A percentile compares a stretch with the other conserved stretches of the same genome.
Evolutionary conservation across 169 alveolate species (phyloP).

Genomic region (Plasmodium relictum): DNA sequence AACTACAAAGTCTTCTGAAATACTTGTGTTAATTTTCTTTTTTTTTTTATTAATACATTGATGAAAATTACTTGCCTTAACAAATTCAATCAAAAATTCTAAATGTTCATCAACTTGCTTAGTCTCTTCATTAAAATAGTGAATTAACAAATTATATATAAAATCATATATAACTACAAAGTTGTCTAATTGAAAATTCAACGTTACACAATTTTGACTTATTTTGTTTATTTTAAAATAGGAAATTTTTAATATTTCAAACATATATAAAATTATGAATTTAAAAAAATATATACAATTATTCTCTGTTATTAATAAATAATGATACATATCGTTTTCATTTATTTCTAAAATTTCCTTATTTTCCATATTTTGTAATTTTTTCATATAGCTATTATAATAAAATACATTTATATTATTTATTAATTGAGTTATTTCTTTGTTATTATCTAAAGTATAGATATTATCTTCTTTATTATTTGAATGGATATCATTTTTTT

Average conservation of each 20-base stretch:
- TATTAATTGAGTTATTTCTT: slow-evolving; percentile 1
- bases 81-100: slow-evolving; percentile 23
- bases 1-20: neutral
- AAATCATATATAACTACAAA: slow-evolving; percentile 55
- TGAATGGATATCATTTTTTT: neutral
- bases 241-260: slow-evolving; percentile 50
- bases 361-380: neutral
- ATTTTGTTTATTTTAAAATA: slow-evolving; percentile 26
- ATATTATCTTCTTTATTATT: neutral
- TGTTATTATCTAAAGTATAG: neutral
- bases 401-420: slow-evolving; percentile 48
- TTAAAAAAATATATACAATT: slow-evolving; percentile 64
- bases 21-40: neutral
- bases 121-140: slow-evolving; percentile 22
- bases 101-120: slow-evolving; percentile 20
- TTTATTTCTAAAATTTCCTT: slow-evolving; percentile 3
- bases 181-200: slow-evolving; percentile 41
- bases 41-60: slow-evolving; percentile 8
- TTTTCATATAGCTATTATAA: slow-evolving; percentile 19
- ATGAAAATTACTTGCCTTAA: slow-evolving; percentile 23
- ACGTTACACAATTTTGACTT: slow-evolving; percentile 15
- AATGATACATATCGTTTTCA: slow-evolving; percentile 48
- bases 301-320: slow-evolving; percentile 66
- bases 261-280: slow-evolving; percentile 32
- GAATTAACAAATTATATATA: slow-evolving; percentile 35